Evolutionary conservation across 805 yeast species (phyloP).

Genomic region (Yarrowia sp.): DNA sequence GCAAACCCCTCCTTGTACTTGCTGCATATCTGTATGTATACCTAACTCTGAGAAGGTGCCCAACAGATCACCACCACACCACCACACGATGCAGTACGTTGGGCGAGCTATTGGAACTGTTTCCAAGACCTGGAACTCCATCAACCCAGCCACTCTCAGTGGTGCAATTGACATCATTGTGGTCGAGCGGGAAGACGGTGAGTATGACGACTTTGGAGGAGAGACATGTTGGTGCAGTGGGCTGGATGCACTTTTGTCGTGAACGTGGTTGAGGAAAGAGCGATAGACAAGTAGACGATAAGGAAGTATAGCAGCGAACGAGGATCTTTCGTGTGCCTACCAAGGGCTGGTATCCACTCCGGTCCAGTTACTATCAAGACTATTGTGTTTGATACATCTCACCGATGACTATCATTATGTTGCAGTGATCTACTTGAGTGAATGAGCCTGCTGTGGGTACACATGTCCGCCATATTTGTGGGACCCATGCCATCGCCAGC

Average conservation of each 20-base stretch:
- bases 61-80: conserved; percentile 19
- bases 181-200: conserved; percentile 79
- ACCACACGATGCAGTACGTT: conserved; percentile 77
- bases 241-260: background rate
- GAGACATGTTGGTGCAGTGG: background rate
- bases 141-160: conserved; percentile 91
- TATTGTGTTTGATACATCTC: no score
- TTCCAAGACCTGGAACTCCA: conserved; percentile 94
- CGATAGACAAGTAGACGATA: background rate
- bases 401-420: no score
- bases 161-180: conserved; percentile 98
- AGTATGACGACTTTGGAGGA: conserved; percentile 1
- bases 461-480: no score
- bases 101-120: conserved; percentile 94
- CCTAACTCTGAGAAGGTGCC: conserved; percentile 10
- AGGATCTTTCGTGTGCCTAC: background rate
- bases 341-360: background rate
- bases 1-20: conserved; percentile 23
- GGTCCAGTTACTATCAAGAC: background rate
- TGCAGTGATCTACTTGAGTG: no score
- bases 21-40: conserved; percentile 14
- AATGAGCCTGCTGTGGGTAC: no score
- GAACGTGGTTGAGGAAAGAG: no score
- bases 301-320: background rate
- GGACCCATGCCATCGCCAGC: background rate